Evolutionary conservation across 2,329 filamentous ascomycete genomes (phyloP), one percentile per base, ranked within the genome.

Genomic region (Septoria petroselini): DNA sequence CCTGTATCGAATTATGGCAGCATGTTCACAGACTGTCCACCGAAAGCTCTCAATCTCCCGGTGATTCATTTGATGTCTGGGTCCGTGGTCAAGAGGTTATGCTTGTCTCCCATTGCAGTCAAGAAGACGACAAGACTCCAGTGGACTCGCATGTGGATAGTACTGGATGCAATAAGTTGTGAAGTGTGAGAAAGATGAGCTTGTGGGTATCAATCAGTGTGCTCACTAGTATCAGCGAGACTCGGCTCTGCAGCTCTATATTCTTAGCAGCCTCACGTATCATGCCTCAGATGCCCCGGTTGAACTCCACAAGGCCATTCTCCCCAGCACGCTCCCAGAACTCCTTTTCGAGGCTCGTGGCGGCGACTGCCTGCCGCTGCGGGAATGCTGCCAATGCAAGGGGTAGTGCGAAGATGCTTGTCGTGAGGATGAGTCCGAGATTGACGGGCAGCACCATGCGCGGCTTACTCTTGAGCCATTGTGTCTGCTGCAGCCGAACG

Each of bases 351-450:
- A 98, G 73, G 42, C 75, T 82, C 23, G 81, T 78, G 1, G 86
- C 90, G 57, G 78, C 80, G 34, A 97, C 86, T 56, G 81, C 81
- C 75, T 98, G 88, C 57, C 90, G 78, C 73, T 96, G 91, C 3
- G 93, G 93, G 72, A 98, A 98, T 2, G 88, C 89, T 7, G 84
- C 93, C 43, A 98, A 75, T 12, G 93, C 93, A 55, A 97, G 75
- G 31, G 93, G 93, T 62, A 98, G 74, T 7, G 91, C 93, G 60
- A 90, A 87, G 54, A 95, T 81, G 60, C 88, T 93, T 17, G 91
- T 96, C 1, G 81, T 80, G 44, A 96, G 76, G 61, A 98, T 95
- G 60, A 98, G 71, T 60, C 79, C 89, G 55, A 98, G 71, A 71
- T 98, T 98, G 38, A 96, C 75, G 0, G 91, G 89, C 49, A 86